A percentile compares a stretch with the other conserved stretches of the same genome.
Conservation (phyloP, 179 eudicot species). For the Silene coronaria region DNA sequence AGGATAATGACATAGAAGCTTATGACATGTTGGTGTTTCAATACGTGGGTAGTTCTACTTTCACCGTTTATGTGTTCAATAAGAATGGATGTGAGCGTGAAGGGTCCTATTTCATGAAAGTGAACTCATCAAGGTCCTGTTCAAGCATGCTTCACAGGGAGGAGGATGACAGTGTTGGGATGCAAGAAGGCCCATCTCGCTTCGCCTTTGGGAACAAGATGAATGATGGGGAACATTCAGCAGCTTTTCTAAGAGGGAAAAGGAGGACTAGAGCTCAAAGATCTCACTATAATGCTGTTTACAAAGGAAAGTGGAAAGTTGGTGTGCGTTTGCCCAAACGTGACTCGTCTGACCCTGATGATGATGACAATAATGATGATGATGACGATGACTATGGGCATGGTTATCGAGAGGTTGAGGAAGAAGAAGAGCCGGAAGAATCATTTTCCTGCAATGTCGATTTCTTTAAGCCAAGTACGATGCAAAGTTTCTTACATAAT, state of each 20-base stretch:
- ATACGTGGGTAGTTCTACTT: slow-evolving; percentile 13
- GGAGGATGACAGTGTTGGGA: background rate
- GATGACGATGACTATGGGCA: background rate
- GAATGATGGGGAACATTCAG: background rate
- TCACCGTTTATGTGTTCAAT: slow-evolving; percentile 20
- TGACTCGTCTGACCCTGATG: background rate
- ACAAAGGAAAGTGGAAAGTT: background rate
- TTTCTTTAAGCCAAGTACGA: background rate
- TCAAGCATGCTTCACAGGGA: slow-evolving; percentile 5
- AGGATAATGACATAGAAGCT: slow-evolving; percentile 8
- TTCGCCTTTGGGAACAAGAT: background rate
- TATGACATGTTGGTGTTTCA: slow-evolving; percentile 15
- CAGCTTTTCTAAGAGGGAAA: background rate
- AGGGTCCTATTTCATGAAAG: slow-evolving; percentile 13
- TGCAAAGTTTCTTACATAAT: background rate
- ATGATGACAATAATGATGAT: background rate
- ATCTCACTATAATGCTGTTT: background rate
- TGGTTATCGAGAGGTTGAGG: background rate
- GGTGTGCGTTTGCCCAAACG: background rate
- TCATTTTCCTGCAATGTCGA: background rate
- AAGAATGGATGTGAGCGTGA: slow-evolving; percentile 26
- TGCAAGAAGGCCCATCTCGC: background rate
- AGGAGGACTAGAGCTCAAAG: background rate
- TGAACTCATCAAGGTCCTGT: background rate
- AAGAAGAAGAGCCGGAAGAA: background rate